These are phyloP conservation scores for Suillus americanus DNA, from an alignment of 768 basidiomycete species.

Conservation along the genomic window DNA sequence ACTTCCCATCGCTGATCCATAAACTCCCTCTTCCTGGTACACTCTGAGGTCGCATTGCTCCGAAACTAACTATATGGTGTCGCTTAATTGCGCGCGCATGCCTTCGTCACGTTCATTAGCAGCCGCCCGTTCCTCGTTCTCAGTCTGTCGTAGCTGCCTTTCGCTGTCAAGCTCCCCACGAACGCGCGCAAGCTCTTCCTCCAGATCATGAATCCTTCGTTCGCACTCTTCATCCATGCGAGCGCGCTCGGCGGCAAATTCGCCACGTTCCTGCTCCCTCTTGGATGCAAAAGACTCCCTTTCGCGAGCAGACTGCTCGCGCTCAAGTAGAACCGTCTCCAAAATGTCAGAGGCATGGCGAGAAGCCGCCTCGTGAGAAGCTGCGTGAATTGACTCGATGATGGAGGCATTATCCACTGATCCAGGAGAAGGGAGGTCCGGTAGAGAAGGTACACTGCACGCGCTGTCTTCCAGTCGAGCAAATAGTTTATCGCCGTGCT, in stretches of 20 bases:
- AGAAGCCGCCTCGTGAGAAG: conserved; percentile 53
- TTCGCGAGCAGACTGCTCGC: conserved; percentile 57
- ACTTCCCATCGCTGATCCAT: conserved; percentile 64
- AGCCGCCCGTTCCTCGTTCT: conserved; percentile 65
- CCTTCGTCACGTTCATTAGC: conserved; percentile 59
- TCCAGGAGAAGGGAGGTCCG: conserved; percentile 13
- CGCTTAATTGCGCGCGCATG: conserved; percentile 58
- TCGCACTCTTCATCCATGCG: conserved; percentile 50
- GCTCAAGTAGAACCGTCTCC: conserved; percentile 56
- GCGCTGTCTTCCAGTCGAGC: conserved; percentile 29
- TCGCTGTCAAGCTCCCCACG: conserved; percentile 66
- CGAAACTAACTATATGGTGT: conserved; percentile 73
- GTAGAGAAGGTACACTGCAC: conserved; percentile 21
- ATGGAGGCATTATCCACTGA: conserved; percentile 30
- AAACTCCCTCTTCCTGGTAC: conserved; percentile 56
- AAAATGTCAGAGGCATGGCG: conserved; percentile 58
- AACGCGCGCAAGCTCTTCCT: conserved; percentile 59
- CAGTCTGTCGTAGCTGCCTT: conserved; percentile 52
- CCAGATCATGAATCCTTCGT: conserved; percentile 55
- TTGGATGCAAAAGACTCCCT: conserved; percentile 55
- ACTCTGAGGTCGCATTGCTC: conserved; percentile 54
- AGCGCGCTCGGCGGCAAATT: conserved; percentile 49
- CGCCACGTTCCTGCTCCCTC: conserved; percentile 48
- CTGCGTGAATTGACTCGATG: conserved; percentile 38
- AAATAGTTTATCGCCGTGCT: conserved; percentile 30